Base-by-base conservation (phyloP, 352 stramenopile species). In the Phytophthora sojae region DNA sequence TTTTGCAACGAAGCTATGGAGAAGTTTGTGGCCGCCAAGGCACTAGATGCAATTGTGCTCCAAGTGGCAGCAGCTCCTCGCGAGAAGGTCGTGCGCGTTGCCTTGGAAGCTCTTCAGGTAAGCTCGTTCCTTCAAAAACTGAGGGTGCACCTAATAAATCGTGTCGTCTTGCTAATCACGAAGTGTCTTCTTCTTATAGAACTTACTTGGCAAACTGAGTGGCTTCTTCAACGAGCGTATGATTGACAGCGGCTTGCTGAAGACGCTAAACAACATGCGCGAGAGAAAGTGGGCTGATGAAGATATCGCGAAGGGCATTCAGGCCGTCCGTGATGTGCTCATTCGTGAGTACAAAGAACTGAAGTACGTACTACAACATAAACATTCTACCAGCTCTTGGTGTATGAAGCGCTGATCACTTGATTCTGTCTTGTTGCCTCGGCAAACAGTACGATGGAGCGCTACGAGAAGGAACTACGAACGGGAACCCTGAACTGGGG, bases 81-180 rank as follows among this genome's bases (percentile, higher is more conserved):
- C 64, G 96, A 99, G 66, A 99, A 99, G 80, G 95, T 99, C 47
- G 94, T 99, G 50, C 94, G 97, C 51, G 96, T 99, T 6, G 90
- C 95, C 23, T 77, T 99, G 37, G 91, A 98, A 64, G 87, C 96
- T 30, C 85, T 99, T 42, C 85, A 94, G 81, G 88, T 96, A 45
- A 50, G 67, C 17, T 39, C 12, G 3, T 51, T 21, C 55, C 0
- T 2, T 26, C 44, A 6, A 50, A 7, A 21, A 50, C 47, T 60
- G 12, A 30, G 26, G 50, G 17, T 5, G 15, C 35, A 44, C 12
- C 9, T 15, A 44, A 44, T 44, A 44, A 44, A 44, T 17, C 15
- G 12, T 44, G 12, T 44, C 35, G 23, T 4, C 14, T 58, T 53
- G 19, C 21, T 37, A 19, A 67, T 61, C 21, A 2, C 29, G 50